Conservation (phyloP, 192 early-diverging fungal genomes). For the Diversispora epigaea region DNA sequence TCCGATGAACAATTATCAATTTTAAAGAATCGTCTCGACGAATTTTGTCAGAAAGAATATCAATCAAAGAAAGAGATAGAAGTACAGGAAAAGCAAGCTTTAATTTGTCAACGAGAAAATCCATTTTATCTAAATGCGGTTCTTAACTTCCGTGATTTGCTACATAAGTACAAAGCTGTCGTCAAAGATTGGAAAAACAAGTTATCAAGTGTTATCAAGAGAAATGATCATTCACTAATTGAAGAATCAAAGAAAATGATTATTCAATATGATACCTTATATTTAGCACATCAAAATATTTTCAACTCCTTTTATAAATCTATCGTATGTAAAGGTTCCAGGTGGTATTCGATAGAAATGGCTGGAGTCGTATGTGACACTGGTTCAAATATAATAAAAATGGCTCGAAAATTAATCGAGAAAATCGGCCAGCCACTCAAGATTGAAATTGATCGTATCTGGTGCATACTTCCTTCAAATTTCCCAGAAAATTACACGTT, state of each 20-base stretch:
- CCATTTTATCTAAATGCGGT: conserved; percentile 99
- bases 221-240: conserved; percentile 64
- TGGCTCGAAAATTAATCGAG: conserved; percentile 90
- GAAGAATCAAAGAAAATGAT: conserved; percentile 91
- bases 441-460: conserved; percentile 98
- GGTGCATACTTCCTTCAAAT: conserved; percentile 92
- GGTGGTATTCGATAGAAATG: conserved; percentile 99
- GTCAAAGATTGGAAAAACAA: conserved; percentile 91
- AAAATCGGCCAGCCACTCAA: conserved; percentile 91
- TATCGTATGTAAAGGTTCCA: conserved; percentile 96
- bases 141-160: conserved; percentile 90
- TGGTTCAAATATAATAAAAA: conserved; percentile 94
- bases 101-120: conserved; percentile 97
- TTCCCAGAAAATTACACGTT: conserved; percentile 95
- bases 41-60: conserved; percentile 91
- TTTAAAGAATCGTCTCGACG: conserved; percentile 76
- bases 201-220: conserved; percentile 62
- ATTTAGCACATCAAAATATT: conserved; percentile 96
- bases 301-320: conserved; percentile 97
- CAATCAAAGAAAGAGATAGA: conserved; percentile 77
- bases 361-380: conserved; percentile 97
- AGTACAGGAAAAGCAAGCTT: conserved; percentile 78
- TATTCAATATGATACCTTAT: conserved; percentile 94
- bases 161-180: conserved; percentile 96
- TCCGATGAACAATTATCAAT: conserved; percentile 65